Base-by-base conservation (phyloP, 2,329 filamentous ascomycete genomes). In the Neopestalotiopsis sp. region DNA sequence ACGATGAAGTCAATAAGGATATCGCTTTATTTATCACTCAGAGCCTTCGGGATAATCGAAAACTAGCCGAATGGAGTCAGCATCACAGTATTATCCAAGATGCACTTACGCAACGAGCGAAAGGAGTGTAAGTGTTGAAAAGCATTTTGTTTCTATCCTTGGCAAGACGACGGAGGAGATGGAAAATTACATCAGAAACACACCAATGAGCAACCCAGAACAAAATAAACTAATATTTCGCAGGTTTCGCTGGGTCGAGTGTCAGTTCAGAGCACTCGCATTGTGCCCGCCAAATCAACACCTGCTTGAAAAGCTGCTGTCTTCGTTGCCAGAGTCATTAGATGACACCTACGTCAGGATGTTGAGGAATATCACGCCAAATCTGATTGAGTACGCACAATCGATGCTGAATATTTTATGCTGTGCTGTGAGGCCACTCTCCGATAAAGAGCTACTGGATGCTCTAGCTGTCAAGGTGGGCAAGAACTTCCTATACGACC, bases 201-300 rank as follows among this genome's bases (percentile, higher is more conserved):
- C 24, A 28, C 24, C 24, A 28, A 28, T 28, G 24, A 28, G 3
- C 24, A 28, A 28, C 9, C 58, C 4, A 42, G 5, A 28, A 72
- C n/a, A 64, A 76, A 30, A 56, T 14, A 14, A 58, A 30, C 56
- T 69, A 65, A 63, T 66, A n/a, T 32, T 66, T 70, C 76, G 65
- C 66, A 81, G 77, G 72, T 84, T 76, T 71, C 76, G 75, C 61
- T 80, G 78, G 79, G 79, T 78, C 0, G 75, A 76, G 45, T 81
- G 78, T 64, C 78, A 80, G 67, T 70, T 81, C 32, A 73, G 75
- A 49, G 74, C 73, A 52, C 67, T 81, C 1, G 67, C 67, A 4
- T 34, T 61, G 12, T 74, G 72, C 32, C 68, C 69, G 67, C 38
- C 62, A 60, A 75, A 71, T 59, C 34, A 73, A 57, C 71, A 73